Percentiles rank a stretch among this genome's conserved stretches.
Evolutionary conservation across 2,329 filamentous ascomycete species (phyloP).

Genomic region (Alternaria postmessia): DNA sequence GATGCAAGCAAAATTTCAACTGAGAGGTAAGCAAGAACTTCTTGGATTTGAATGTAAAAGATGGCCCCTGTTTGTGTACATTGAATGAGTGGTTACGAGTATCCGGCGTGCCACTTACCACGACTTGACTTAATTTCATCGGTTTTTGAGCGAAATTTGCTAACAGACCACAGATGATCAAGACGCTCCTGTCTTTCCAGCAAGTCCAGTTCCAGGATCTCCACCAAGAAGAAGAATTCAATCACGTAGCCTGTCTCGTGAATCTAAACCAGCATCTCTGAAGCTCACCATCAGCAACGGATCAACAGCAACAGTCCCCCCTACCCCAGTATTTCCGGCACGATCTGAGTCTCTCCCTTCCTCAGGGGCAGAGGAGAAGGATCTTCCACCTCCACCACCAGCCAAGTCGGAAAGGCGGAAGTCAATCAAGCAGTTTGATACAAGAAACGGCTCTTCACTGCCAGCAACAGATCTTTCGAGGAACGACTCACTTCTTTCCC

Average conservation of each 20-base stretch:
- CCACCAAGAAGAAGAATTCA: slow-evolving; percentile 36
- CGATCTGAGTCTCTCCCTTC: slow-evolving; percentile 20
- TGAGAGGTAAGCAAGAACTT: slow-evolving; percentile 41
- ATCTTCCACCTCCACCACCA: slow-evolving; percentile 47
- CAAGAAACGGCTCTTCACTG: slow-evolving; percentile 37
- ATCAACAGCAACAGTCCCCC: slow-evolving; percentile 46
- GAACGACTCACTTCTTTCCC: slow-evolving; percentile 42
- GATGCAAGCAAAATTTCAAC: slow-evolving; percentile 44
- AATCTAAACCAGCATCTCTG: slow-evolving; percentile 46
- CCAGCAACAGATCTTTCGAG: slow-evolving; percentile 27
- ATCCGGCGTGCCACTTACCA: slow-evolving; percentile 1
- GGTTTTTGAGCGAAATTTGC: background rate
- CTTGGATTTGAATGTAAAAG: background rate
- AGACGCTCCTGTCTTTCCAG: slow-evolving; percentile 21
- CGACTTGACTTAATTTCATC: slow-evolving; percentile 12
- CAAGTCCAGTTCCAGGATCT: slow-evolving; percentile 27
- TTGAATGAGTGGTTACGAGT: slow-evolving; percentile 3
- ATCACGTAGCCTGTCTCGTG: slow-evolving; percentile 45
- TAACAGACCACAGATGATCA: slow-evolving; percentile 21
- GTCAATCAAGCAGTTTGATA: slow-evolving; percentile 19
- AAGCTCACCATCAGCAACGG: slow-evolving; percentile 49
- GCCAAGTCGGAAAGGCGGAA: slow-evolving; percentile 41
- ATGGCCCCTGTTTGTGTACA: background rate
- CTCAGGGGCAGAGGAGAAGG: slow-evolving; percentile 29
- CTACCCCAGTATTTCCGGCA: slow-evolving; percentile 29